phyloP scores from a whole-genome alignment of 2,329 filamentous ascomycete species.

The Colletotrichum nymphaeae region DNA sequence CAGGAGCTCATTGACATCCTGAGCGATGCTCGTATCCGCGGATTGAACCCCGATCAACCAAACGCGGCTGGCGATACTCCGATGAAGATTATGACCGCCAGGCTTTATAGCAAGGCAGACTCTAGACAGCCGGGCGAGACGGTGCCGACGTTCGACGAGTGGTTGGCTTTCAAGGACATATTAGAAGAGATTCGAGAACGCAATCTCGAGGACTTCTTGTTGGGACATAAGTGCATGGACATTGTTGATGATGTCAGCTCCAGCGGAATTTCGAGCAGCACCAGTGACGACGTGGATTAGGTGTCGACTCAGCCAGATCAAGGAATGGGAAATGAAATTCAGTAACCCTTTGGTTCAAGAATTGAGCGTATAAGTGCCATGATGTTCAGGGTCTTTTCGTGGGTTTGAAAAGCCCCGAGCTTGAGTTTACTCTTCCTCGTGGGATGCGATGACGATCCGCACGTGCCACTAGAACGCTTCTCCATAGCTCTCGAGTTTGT shows the following conservation, averaged over 20 bases:
- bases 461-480: background rate
- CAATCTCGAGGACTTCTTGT: background rate
- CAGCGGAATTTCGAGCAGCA: background rate
- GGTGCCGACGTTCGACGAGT: constrained; percentile 1
- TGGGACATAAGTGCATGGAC: background rate
- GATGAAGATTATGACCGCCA: constrained; percentile 14
- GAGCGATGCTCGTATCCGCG: background rate
- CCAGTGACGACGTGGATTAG: background rate
- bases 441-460: constrained; percentile 2
- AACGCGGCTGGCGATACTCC: constrained; percentile 14
- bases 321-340: background rate
- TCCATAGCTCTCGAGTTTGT: background rate
- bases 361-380: background rate
- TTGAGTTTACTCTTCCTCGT: background rate
- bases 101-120: constrained; percentile 1
- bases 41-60: background rate
- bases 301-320: background rate
- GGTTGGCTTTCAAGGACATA: constrained; percentile 7
- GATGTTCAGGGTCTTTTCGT: background rate
- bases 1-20: constrained; percentile 4
- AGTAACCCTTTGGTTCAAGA: background rate
- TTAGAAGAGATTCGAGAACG: constrained; percentile 4
- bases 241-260: background rate
- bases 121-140: constrained; percentile 5
- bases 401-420: background rate